phyloP scores from a whole-genome alignment of 352 stramenopile species.

The Sclerospora graminicola region DNA sequence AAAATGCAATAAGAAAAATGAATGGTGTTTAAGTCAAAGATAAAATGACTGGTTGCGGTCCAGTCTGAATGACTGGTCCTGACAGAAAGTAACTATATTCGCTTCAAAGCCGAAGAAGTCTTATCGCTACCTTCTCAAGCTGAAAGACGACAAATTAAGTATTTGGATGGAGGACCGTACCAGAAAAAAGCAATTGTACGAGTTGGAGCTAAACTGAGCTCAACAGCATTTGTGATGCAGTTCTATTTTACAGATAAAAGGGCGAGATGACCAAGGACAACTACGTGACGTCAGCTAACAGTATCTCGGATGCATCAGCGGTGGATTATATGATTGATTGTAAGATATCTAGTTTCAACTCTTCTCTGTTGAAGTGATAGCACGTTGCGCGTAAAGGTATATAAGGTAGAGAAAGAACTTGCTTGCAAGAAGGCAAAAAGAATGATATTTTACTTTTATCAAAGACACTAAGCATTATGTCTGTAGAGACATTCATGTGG shows the following conservation, averaged over 20 bases:
- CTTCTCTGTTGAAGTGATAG: too few relatives aligned
- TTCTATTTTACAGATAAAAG: constrained; percentile 6
- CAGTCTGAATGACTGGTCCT: too few relatives aligned
- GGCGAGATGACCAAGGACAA: constrained; percentile 2
- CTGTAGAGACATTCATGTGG: too few relatives aligned
- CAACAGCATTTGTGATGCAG: not conserved
- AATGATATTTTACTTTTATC: too few relatives aligned
- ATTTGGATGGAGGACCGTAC: constrained; percentile 12
- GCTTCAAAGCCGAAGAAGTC: not conserved
- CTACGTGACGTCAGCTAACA: constrained; percentile 9
- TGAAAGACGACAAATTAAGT: constrained; percentile 10
- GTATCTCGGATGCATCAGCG: constrained; percentile 1
- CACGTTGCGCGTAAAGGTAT: too few relatives aligned
- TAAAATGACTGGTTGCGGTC: too few relatives aligned
- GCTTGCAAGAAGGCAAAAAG: too few relatives aligned
- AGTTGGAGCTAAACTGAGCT: not conserved
- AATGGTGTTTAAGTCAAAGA: too few relatives aligned
- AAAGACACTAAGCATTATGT: too few relatives aligned
- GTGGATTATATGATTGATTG: constrained; percentile 9
- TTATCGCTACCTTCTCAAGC: constrained; percentile 6
- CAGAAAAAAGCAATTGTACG: constrained; percentile 13
- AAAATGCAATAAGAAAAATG: too few relatives aligned
- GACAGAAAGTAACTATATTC: constrained; percentile 6
- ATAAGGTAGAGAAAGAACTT: too few relatives aligned
- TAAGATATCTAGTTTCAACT: not conserved